These are phyloP conservation scores for Pulveroboletus sp. DNA, from an alignment of 768 basidiomycete genomes.

Conservation along the genomic window DNA sequence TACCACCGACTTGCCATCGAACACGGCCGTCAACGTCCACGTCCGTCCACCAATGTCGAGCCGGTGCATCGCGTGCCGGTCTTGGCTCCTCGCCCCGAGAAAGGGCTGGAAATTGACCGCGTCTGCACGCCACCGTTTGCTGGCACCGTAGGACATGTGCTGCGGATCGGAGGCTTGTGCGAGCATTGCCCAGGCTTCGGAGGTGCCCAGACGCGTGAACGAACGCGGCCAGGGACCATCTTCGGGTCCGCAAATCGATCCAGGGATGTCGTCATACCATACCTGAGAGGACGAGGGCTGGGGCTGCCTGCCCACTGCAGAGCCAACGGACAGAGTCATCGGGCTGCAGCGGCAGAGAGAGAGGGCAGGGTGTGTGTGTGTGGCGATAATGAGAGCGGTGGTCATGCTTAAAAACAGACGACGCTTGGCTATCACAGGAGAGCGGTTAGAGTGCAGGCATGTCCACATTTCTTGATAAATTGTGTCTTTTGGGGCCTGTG, in stretches of 20 bases:
- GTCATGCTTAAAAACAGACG: conserved; percentile 28
- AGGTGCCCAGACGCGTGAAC: conserved; percentile 46
- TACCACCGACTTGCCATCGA: conserved; percentile 50
- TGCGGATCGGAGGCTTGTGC: conserved; percentile 49
- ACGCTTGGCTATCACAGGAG: conserved; percentile 25
- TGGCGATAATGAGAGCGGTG: conserved; percentile 4
- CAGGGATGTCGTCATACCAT: conserved; percentile 57
- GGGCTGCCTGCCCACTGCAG: conserved; percentile 10
- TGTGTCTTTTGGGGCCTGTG: conserved; percentile 18
- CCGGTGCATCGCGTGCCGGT: conserved; percentile 56
- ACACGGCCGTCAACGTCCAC: conserved; percentile 68
- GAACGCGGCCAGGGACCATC: conserved; percentile 63
- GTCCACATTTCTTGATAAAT: conserved; percentile 21
- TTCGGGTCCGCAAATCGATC: conserved; percentile 56
- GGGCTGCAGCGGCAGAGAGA: neutral
- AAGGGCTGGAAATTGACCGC: conserved; percentile 68
- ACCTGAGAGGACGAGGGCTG: conserved; percentile 35
- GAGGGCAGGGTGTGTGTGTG: neutral
- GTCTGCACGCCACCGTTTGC: conserved; percentile 44
- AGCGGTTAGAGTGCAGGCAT: conserved; percentile 19
- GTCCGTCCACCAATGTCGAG: conserved; percentile 50
- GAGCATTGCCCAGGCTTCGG: conserved; percentile 53
- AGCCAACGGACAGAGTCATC: conserved; percentile 19
- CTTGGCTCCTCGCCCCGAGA: conserved; percentile 49
- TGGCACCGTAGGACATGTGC: conserved; percentile 34